A percentile compares a stretch with the other conserved stretches of the same genome.
Evolutionary conservation across 2,329 filamentous ascomycete species (phyloP).

Genomic region (Beauveria brongniartii): DNA sequence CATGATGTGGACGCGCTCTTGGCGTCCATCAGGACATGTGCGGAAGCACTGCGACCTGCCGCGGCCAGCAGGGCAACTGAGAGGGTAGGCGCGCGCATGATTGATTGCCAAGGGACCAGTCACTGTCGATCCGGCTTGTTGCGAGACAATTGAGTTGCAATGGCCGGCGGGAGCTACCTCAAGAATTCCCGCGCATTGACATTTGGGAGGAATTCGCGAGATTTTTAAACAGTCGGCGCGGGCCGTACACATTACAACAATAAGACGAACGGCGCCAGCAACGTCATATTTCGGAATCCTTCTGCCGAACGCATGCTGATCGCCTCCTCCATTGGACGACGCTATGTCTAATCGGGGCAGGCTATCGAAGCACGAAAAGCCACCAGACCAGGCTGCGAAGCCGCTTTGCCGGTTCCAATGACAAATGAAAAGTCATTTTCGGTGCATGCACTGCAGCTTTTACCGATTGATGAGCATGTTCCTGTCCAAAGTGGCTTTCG

Average conservation of each 20-base stretch:
- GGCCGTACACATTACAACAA: no score
- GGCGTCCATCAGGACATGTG: conserved; percentile 21
- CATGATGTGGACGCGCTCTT: conserved; percentile 26
- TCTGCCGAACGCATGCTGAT: neutral
- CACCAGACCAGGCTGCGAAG: neutral
- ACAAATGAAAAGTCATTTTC: neutral
- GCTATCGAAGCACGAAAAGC: neutral
- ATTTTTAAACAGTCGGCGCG: neutral
- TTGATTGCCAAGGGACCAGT: neutral
- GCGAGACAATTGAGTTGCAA: neutral
- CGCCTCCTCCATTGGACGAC: neutral
- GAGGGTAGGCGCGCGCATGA: conserved; percentile 1
- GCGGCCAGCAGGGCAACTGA: neutral
- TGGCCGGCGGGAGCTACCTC: neutral
- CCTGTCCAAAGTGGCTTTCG: neutral
- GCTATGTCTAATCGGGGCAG: neutral
- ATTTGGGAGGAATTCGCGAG: neutral
- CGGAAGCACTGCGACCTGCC: neutral
- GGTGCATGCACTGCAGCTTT: neutral
- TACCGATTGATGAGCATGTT: neutral
- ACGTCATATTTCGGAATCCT: neutral
- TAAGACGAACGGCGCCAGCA: neutral
- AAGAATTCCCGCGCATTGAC: neutral
- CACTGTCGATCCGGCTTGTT: neutral
- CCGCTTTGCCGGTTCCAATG: neutral